Evolutionary conservation across 1,284 basidiomycete genomes (phyloP).

Genomic region (Ganoderma multipileum): DNA sequence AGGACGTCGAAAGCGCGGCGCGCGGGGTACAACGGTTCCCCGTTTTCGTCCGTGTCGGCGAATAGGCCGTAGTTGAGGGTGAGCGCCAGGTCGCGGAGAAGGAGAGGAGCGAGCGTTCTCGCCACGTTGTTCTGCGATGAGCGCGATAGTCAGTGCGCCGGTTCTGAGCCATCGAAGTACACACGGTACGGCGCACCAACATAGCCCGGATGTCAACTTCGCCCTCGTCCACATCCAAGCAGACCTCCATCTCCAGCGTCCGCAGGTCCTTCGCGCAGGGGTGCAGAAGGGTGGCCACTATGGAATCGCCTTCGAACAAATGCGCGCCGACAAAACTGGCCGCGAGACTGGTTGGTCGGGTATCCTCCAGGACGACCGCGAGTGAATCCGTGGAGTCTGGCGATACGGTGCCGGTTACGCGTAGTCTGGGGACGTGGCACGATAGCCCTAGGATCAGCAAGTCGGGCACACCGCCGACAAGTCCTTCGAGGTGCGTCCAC

Average conservation of each 20-base stretch:
- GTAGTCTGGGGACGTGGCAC: background rate
- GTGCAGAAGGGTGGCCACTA: background rate
- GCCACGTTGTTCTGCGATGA: slow-evolving; percentile 9
- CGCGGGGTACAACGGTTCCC: background rate
- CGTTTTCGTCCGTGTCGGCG: background rate
- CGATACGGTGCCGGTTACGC: background rate
- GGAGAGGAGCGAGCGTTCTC: background rate
- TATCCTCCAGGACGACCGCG: background rate
- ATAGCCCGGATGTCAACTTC: background rate
- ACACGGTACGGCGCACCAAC: background rate
- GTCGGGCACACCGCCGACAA: background rate
- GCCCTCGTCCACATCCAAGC: slow-evolving; percentile 11
- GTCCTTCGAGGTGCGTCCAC: slow-evolving; percentile 3
- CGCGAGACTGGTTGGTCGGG: background rate
- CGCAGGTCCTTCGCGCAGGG: slow-evolving; percentile 9
- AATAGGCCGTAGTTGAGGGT: slow-evolving; percentile 18
- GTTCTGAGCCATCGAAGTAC: background rate
- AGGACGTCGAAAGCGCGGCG: background rate
- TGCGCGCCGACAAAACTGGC: background rate
- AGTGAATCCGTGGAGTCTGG: background rate
- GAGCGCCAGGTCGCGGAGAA: slow-evolving; percentile 14
- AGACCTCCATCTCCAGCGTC: slow-evolving; percentile 14
- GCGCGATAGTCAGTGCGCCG: background rate
- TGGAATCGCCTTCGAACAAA: background rate
- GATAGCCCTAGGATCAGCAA: background rate